Percentiles rank a stretch among this genome's conserved stretches.
Conservation (phyloP, 2,329 filamentous ascomycete species). For the Boeremia exigua region DNA sequence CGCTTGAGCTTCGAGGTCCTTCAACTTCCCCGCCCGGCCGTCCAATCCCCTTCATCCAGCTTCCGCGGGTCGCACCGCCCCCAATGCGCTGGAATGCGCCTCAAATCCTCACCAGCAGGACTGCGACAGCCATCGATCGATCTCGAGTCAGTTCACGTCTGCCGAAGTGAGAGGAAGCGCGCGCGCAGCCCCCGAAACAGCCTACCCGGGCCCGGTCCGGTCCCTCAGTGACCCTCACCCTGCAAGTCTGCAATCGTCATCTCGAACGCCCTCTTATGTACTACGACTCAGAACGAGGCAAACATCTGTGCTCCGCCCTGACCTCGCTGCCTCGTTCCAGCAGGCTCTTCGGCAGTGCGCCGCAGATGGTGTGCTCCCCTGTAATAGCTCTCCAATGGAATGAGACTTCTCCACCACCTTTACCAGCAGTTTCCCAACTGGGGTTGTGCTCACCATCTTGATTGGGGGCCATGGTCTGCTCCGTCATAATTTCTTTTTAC, state of each 20-base stretch:
- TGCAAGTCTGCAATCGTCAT: constrained; percentile 1
- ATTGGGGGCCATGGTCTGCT: constrained; percentile 24
- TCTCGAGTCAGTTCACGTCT: constrained; percentile 7
- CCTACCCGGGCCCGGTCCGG: constrained; percentile 16
- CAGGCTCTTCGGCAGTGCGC: constrained; percentile 25
- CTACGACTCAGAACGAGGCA: constrained; percentile 24
- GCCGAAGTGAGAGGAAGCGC: constrained; percentile 9
- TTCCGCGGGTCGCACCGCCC: constrained; percentile 39
- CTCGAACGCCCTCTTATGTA: constrained; percentile 16
- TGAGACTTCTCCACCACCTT: constrained; percentile 22
- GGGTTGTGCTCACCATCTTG: constrained; percentile 21
- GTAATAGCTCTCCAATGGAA: constrained; percentile 30
- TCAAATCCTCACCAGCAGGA: constrained; percentile 3
- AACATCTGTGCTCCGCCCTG: constrained; percentile 33
- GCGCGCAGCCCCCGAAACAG: constrained; percentile 24
- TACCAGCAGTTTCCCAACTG: constrained; percentile 16
- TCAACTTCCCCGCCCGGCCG: constrained; percentile 29
- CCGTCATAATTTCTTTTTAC: constrained; percentile 29
- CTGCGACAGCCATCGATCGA: constrained; percentile 13
- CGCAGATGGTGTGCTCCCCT: constrained; percentile 29
- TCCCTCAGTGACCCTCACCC: constrained; percentile 11
- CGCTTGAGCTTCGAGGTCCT: constrained; percentile 21
- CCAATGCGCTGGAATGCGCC: constrained; percentile 23
- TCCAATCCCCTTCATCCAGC: constrained; percentile 22
- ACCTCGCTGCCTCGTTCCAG: constrained; percentile 28